phyloP scores from a whole-genome alignment of 2,329 filamentous ascomycete genomes.

The Apiospora arundinis region DNA sequence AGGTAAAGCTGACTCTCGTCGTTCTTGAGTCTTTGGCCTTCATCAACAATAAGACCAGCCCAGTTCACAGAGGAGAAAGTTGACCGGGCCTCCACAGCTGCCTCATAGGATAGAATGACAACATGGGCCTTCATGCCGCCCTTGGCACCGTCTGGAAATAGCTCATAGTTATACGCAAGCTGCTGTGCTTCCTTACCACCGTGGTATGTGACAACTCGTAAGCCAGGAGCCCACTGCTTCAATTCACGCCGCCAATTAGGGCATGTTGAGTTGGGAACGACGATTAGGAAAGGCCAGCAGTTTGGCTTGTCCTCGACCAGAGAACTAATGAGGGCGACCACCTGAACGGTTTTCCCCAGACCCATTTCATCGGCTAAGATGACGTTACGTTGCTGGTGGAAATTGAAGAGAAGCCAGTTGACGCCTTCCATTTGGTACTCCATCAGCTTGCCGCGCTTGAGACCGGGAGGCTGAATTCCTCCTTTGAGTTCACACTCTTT shows the following conservation, averaged over 20 bases:
- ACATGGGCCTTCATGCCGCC: constrained; percentile 85
- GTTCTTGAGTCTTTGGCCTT: constrained; percentile 94
- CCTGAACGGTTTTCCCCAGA: constrained; percentile 94
- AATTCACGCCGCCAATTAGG: constrained; percentile 98
- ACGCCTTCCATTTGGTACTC: constrained; percentile 90
- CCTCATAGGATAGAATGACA: constrained; percentile 94
- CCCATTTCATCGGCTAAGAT: constrained; percentile 99
- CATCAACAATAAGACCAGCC: constrained; percentile 90
- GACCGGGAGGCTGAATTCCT: constrained; percentile 72
- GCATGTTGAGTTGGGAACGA: constrained; percentile 93
- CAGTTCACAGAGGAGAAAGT: constrained; percentile 77
- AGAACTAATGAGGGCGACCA: constrained; percentile 81
- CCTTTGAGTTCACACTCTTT: constrained; percentile 66
- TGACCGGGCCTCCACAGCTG: constrained; percentile 75
- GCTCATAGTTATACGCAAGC: constrained; percentile 81
- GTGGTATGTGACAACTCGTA: constrained; percentile 93
- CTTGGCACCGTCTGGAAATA: constrained; percentile 72
- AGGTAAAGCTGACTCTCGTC: constrained; percentile 84
- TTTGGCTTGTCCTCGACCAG: constrained; percentile 70
- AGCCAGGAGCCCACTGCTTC: constrained; percentile 85
- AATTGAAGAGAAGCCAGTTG: constrained; percentile 95
- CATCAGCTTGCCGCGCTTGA: constrained; percentile 86
- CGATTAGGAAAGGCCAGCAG: constrained; percentile 91
- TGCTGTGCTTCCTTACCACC: constrained; percentile 77
- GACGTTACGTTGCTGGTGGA: constrained; percentile 80